Percentiles rank a stretch among this genome's conserved stretches.
Evolutionary conservation across 2,329 filamentous ascomycete genomes (phyloP).

Genomic region (Colletotrichum sp.): DNA sequence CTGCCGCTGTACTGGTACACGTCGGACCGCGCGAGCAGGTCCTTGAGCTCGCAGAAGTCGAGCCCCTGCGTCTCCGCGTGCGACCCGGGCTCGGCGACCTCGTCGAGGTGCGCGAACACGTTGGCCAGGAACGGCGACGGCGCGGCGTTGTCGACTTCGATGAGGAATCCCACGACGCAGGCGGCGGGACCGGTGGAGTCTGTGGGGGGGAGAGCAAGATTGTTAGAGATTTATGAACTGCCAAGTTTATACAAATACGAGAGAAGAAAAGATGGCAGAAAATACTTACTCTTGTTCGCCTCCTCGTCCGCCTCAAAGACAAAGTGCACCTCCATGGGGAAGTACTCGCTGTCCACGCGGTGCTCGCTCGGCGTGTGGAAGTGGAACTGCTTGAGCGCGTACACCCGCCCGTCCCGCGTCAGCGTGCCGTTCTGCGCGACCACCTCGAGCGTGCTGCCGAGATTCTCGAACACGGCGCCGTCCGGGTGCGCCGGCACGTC

Average conservation of each 20-base stretch:
- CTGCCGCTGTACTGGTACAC: slow-evolving; percentile 61
- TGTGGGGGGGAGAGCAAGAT: background rate
- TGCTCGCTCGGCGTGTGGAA: slow-evolving; percentile 68
- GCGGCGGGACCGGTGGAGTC: slow-evolving; percentile 30
- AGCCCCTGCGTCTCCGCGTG: slow-evolving; percentile 39
- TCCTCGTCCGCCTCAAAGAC: slow-evolving; percentile 39
- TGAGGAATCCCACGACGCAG: slow-evolving; percentile 42
- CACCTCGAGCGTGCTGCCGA: slow-evolving; percentile 57
- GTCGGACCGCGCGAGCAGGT: slow-evolving; percentile 37
- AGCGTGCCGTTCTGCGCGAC: slow-evolving; percentile 51
- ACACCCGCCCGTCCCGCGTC: slow-evolving; percentile 40
- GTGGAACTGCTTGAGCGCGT: slow-evolving; percentile 59
- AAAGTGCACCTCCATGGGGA: slow-evolving; percentile 46
- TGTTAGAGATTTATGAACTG: background rate
- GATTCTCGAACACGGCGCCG: slow-evolving; percentile 53
- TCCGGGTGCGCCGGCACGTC: slow-evolving; percentile 38
- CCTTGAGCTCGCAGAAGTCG: slow-evolving; percentile 45
- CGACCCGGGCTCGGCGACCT: slow-evolving; percentile 44
- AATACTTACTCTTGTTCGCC: slow-evolving; percentile 3
- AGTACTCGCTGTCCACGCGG: slow-evolving; percentile 48
- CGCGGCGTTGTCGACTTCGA: slow-evolving; percentile 32
- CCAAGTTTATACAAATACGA: background rate
- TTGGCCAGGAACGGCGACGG: slow-evolving; percentile 35
- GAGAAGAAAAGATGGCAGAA: background rate
- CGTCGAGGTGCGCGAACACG: slow-evolving; percentile 41